These are phyloP conservation scores for Trichoderma sp. DNA, from an alignment of 2,329 filamentous ascomycete genomes.

Conservation along the genomic window DNA sequence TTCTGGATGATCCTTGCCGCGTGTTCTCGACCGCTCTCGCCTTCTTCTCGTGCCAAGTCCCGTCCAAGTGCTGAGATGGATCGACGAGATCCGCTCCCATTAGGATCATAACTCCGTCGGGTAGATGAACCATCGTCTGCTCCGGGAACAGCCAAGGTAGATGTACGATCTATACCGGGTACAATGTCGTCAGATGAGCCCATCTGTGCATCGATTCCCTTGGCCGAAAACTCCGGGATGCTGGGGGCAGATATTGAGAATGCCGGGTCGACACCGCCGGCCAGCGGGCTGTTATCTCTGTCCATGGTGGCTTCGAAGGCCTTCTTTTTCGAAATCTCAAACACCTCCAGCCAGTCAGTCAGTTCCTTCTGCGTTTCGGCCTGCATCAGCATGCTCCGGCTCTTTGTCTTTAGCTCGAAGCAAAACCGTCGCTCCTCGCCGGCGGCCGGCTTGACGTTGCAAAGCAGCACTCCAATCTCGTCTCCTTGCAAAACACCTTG, in stretches of 20 bases:
- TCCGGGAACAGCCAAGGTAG: slow-evolving; percentile 64
- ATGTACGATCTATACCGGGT: slow-evolving; percentile 62
- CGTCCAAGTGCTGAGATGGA: slow-evolving; percentile 56
- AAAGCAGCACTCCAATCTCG: slow-evolving; percentile 91
- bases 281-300: slow-evolving; percentile 48
- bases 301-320: slow-evolving; percentile 75
- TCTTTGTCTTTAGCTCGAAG: slow-evolving; percentile 98
- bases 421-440: slow-evolving; percentile 94
- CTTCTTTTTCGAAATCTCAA: slow-evolving; percentile 90
- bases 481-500: slow-evolving; percentile 94
- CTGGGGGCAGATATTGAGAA: slow-evolving; percentile 90
- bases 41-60: slow-evolving; percentile 62
- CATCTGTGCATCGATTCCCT: slow-evolving; percentile 66
- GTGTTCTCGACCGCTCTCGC: slow-evolving; percentile 76
- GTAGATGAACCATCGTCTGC: slow-evolving; percentile 55
- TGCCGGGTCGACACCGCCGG: slow-evolving; percentile 66
- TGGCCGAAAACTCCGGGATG: slow-evolving; percentile 87
- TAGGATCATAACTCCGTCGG: slow-evolving; percentile 74
- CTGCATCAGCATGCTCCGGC: slow-evolving; percentile 83
- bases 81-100: slow-evolving; percentile 50
- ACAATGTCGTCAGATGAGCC: slow-evolving; percentile 53
- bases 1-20: slow-evolving; percentile 89
- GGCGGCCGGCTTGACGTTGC: slow-evolving; percentile 86
- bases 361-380: slow-evolving; percentile 89
- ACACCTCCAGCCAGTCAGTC: slow-evolving; percentile 92